Base-by-base conservation (phyloP, 208 protist genomes). In the Trypanosomatidae sp. region DNA sequence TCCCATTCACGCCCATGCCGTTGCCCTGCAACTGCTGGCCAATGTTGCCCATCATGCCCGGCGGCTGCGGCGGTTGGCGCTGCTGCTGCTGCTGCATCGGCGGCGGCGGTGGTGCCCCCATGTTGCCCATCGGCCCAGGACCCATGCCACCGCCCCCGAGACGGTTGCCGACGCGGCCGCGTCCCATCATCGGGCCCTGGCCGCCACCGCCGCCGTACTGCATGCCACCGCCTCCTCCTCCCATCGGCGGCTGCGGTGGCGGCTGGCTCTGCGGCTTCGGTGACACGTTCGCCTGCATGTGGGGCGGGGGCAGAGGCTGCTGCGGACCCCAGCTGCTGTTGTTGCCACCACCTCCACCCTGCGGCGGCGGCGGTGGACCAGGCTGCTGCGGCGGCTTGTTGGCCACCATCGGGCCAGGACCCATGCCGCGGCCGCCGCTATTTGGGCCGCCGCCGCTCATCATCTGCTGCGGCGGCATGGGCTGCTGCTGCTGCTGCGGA, bases 271-370 rank as follows among this genome's bases (percentile, higher is more conserved):
- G 74, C n/a, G 64, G 72, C 60, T 66, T 69, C 1, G 78, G 78
- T 15, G 78, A 71, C 30, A 55, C 41, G 52, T 66, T 69, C 15
- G 55, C 25, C 33, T 74, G 73, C 71, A 72, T 75, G 70, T 80
- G 69, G 41, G 36, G 13, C 36, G 76, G 76, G 13, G 76, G 69
- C 5, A n/a, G n/a, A n/a, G n/a, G 62, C 76, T 74, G 76, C 58
- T 10, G 76, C n/a, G 64, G 46, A 33, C 69, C 70, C 76, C 76
- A 80, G 66, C 50, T 75, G 76, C 58, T 80, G 66, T 64, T 72
- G 64, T 59, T 56, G 1, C 59, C 75, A 19, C 36, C n/a, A 44
- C 56, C 55, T 56, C 36, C 39, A 12, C 64, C 53, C 55, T 62
- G 67, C n/a, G 62, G 67, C 43, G 22, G 41, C 36, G 41, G 67